Percentiles rank a stretch among this genome's conserved stretches.
These are phyloP conservation scores for Aspergillus sp. DNA, from an alignment of 2,329 filamentous ascomycete genomes.

Conservation along the genomic window DNA sequence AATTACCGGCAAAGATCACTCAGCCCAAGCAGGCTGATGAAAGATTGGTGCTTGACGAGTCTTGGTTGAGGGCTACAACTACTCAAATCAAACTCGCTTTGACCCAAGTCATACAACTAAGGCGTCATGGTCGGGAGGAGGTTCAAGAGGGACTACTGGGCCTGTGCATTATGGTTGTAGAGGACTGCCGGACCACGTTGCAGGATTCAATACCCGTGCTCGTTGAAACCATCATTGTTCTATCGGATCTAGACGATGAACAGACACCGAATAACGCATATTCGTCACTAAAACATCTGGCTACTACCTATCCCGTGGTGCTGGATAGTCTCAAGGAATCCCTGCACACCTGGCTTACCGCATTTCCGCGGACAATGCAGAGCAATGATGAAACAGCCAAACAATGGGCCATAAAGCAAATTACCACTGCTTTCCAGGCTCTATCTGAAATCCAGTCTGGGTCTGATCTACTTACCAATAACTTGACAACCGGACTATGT, in stretches of 20 bases:
- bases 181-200: conserved; percentile 75
- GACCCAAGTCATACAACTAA: conserved; percentile 72
- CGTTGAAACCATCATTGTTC: conserved; percentile 75
- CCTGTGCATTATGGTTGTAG: conserved; percentile 72
- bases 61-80: conserved; percentile 79
- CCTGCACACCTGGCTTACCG: conserved; percentile 77
- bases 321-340: conserved; percentile 66
- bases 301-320: conserved; percentile 62
- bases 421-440: conserved; percentile 71
- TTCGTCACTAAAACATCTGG: conserved; percentile 57
- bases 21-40: conserved; percentile 30
- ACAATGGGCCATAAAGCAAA: conserved; percentile 68
- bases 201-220: conserved; percentile 68
- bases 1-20: conserved; percentile 18
- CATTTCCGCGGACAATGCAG: conserved; percentile 80
- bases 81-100: conserved; percentile 82
- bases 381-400: conserved; percentile 78
- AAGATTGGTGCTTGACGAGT: conserved; percentile 45
- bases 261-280: conserved; percentile 38
- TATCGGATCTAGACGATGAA: conserved; percentile 56
- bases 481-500: conserved; percentile 58
- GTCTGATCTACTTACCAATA: conserved; percentile 31
- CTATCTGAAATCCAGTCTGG: conserved; percentile 60
- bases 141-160: conserved; percentile 67
- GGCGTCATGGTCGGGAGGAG: conserved; percentile 66